Evolutionary conservation across 2,329 filamentous ascomycete genomes (phyloP), one percentile per base, ranked within the genome.

Genomic region (Colletotrichum caudatum): DNA sequence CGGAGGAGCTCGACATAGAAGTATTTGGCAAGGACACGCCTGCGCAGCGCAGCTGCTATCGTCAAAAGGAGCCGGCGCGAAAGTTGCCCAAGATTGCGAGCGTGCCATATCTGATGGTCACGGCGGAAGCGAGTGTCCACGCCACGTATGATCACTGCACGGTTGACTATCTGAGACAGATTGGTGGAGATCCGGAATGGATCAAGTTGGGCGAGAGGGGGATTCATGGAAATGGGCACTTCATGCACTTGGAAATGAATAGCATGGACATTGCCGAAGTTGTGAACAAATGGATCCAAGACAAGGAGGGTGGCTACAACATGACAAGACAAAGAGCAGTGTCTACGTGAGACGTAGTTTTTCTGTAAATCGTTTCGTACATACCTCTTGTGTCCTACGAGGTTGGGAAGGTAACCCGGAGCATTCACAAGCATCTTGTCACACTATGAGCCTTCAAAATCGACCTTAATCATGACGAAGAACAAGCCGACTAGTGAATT

Each of bases 171-270:
- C 76, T 91, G 75, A 74, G 78, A 64, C 88, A 91, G 75, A 86
- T 84, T 2, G 87, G 88, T 0, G 81, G 85, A 1, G 69, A 75
- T 0, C 81, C 83, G 1, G 80, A 85, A 2, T 84, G 83, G 78
- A 73, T 87, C 46, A 78, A 82, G 61, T 79, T 90, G 56, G 82
- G 79, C 0, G 77, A 84, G 0, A 67, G 79, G 1, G 82, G 81
- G 0, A 83, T 89, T 1, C 76, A 78, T 29, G 88, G 88, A 0
- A 90, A 90, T 70, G 87, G 86, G 0, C 88, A 89, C 74, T 82
- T 90, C 69, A 81, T 86, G 78, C 87, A 87, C 57, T 75, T 89
- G 44, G 87, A 89, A 78, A 82, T 79, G 74, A 89, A 89, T 74
- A 88, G 83, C 69, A 73, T 82, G 41, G 75, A 80, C 0, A 80